Evolutionary conservation across 2,329 filamentous ascomycete species (phyloP), one percentile per base, ranked within the genome.

Genomic region (Gnomoniopsis smithogilvyi): DNA sequence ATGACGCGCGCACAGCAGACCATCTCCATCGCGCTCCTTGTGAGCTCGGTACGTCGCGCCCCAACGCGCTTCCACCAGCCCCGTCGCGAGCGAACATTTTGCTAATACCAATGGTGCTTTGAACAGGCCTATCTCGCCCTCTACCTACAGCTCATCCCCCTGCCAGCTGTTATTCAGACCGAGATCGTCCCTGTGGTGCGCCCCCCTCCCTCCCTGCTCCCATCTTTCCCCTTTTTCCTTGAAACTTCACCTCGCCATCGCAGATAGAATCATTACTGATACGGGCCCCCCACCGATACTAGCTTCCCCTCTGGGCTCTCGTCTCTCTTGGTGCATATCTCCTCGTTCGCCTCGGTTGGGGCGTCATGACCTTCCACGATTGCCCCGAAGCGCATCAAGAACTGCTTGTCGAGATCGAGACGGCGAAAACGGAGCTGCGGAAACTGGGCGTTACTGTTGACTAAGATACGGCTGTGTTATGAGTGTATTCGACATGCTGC

Each of bases 1-100:
- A 98, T 98, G 95, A 96, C 95, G 66, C 92, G 93, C 76, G 95
- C 95, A 22, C 88, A 91, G 74, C 93, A 98, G 76, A 94, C 91
- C 65, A 88, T 97, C 72, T 96, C 92, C 63, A 82, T 96, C 70
- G 88, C 87, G 70, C 86, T 97, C 69, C 83, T 97, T 67, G 84
- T 95, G 75, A 91, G 91, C 68, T 96, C 93, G 41, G 93, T 97
- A 88, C 68, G 85, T 65, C 62, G 61, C 49, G 51, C 58, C 54
- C 51, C 24, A 33, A 47, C 47, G 51, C 55, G 45, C 33, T 36
- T 34, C 36, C 21, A 49, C 7, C 19, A n/a, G 33, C 15, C 30
- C 26, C 41, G 34, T 50, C 11, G 26, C 49, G 17, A 1, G 11
- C 10, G n/a, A 17, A 46, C 36, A 19, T 14, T 8, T 19, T 21